These are phyloP conservation scores for Moesziomyces globuligerus DNA, from an alignment of 1,284 basidiomycete genomes.

Conservation along the genomic window DNA sequence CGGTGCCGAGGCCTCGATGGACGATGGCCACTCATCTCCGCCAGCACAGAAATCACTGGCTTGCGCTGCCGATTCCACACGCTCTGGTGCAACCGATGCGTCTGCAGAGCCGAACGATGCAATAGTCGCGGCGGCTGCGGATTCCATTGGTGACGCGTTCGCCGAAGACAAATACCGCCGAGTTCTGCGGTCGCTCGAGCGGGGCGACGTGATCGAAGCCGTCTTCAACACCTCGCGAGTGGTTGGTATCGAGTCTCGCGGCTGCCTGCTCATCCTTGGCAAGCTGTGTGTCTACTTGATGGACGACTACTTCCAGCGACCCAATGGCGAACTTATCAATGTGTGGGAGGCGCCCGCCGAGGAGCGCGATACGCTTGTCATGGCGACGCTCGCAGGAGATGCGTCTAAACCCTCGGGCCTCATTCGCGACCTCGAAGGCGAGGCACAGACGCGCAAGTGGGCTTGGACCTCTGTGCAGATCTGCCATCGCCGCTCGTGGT, in stretches of 20 bases:
- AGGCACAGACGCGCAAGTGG: constrained; percentile 55
- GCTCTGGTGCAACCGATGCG: background rate
- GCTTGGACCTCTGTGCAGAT: constrained; percentile 48
- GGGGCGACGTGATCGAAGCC: constrained; percentile 90
- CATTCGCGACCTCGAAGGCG: constrained; percentile 42
- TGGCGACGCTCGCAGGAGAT: constrained; percentile 77
- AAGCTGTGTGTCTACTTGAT: constrained; percentile 86
- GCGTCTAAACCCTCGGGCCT: constrained; percentile 67
- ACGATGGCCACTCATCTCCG: constrained; percentile 1
- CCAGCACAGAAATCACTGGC: background rate
- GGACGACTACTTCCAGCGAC: constrained; percentile 88
- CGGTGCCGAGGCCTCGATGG: constrained; percentile 16
- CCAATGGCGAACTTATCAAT: constrained; percentile 87
- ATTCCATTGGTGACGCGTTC: constrained; percentile 17
- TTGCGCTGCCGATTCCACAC: background rate
- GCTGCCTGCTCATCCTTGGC: constrained; percentile 87
- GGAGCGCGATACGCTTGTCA: constrained; percentile 69
- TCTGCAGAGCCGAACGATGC: constrained; percentile 2
- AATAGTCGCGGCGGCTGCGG: constrained; percentile 4
- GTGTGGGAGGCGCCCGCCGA: constrained; percentile 84
- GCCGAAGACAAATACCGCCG: constrained; percentile 74
- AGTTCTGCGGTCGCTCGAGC: constrained; percentile 74
- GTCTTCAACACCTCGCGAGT: constrained; percentile 70
- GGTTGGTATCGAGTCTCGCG: constrained; percentile 69
- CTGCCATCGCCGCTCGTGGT: constrained; percentile 54